Conservation (phyloP, 306 rosid species). For the Dalbergia cultrata region DNA sequence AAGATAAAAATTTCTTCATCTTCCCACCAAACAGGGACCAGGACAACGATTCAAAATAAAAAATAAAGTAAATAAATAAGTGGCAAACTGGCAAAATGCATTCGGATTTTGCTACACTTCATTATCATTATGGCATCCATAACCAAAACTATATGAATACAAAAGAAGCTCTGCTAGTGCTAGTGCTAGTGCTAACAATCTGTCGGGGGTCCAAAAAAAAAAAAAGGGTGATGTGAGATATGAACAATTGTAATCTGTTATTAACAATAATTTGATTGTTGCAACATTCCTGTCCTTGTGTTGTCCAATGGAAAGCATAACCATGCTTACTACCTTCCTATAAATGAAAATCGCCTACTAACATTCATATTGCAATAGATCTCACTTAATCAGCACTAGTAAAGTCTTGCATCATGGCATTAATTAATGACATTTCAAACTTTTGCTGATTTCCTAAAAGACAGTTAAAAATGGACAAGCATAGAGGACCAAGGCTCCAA, state of each 20-base stretch:
- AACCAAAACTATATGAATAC: not conserved
- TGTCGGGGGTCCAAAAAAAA: too few relatives aligned
- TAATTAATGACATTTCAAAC: slow-evolving; percentile 33
- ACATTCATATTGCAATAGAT: slow-evolving; percentile 20
- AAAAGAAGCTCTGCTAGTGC: not conserved
- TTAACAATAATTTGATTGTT: not conserved
- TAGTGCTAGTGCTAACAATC: too few relatives aligned
- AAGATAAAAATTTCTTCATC: too few relatives aligned
- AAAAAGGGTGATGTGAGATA: not conserved
- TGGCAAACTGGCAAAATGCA: not conserved
- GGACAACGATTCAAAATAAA: too few relatives aligned
- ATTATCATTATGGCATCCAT: not conserved
- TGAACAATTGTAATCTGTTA: not conserved
- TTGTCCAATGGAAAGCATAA: slow-evolving; percentile 15
- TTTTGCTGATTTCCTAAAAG: too few relatives aligned
- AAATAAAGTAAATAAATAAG: too few relatives aligned
- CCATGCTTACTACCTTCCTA: slow-evolving; percentile 4
- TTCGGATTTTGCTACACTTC: not conserved
- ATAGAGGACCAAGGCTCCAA: not conserved
- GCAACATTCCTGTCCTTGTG: slow-evolving; percentile 14
- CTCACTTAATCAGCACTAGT: not conserved
- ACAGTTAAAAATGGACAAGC: too few relatives aligned
- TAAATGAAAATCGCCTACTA: slow-evolving; percentile 31
- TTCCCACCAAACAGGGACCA: too few relatives aligned
- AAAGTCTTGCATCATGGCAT: slow-evolving; percentile 15